Percentiles rank a stretch among this genome's conserved stretches.
Evolutionary conservation across 2,329 filamentous ascomycete genomes (phyloP).

Genomic region (Geosmithia flava): DNA sequence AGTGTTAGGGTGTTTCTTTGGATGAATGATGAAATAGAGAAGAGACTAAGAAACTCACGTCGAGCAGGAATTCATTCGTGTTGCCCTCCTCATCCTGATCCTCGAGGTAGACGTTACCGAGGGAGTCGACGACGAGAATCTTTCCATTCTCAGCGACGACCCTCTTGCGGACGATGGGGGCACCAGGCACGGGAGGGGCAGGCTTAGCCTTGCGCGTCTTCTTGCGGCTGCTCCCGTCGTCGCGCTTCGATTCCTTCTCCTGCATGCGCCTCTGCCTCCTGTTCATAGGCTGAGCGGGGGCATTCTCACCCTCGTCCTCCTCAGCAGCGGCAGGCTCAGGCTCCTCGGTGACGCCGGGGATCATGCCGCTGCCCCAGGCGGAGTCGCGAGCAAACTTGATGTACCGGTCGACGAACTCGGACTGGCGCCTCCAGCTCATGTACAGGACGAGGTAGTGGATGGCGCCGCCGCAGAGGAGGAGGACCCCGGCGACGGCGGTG

Average conservation of each 20-base stretch:
- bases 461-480: conserved; percentile 70
- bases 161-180: conserved; percentile 65
- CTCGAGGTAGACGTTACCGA: conserved; percentile 91
- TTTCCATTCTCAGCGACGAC: conserved; percentile 94
- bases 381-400: conserved; percentile 78
- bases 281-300: conserved; percentile 52
- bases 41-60: conserved; percentile 45
- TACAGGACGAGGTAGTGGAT: conserved; percentile 79
- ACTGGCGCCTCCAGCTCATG: conserved; percentile 80
- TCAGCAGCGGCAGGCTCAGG: conserved; percentile 24
- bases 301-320: conserved; percentile 38
- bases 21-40: not conserved
- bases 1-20: not conserved
- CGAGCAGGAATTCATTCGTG: conserved; percentile 71
- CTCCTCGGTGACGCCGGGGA: conserved; percentile 41
- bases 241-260: conserved; percentile 71
- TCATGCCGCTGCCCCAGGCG: conserved; percentile 65
- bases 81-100: conserved; percentile 81
- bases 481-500: conserved; percentile 69
- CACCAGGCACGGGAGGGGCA: conserved; percentile 29
- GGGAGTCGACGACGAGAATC: conserved; percentile 79
- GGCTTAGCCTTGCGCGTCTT: conserved; percentile 24
- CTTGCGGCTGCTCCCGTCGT: conserved; percentile 44
- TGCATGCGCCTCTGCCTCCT: conserved; percentile 79
- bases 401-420: conserved; percentile 84